phyloP scores from a whole-genome alignment of 331 rosid genomes.

The Ulmus americana region DNA sequence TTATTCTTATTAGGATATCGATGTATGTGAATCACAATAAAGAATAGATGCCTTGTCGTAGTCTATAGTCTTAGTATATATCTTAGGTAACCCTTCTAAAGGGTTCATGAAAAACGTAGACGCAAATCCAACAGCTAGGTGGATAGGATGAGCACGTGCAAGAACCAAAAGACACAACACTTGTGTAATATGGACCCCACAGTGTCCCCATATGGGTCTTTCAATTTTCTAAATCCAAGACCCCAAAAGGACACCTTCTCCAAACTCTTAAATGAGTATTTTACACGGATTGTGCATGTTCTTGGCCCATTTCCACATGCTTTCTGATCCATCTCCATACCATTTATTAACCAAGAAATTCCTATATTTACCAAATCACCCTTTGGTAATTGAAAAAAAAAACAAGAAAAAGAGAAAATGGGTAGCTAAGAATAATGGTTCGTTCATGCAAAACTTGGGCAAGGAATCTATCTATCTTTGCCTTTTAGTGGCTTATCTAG shows the following conservation, averaged over 20 bases:
- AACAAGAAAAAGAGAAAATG: slow-evolving; percentile 20
- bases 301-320: slow-evolving; percentile 53
- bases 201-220: slow-evolving; percentile 22
- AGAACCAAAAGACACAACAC: slow-evolving; percentile 18
- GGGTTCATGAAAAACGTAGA: slow-evolving; percentile 8
- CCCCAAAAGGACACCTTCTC: slow-evolving; percentile 21
- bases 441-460: slow-evolving; percentile 4
- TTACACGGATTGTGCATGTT: slow-evolving; percentile 47
- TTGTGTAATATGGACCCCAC: slow-evolving; percentile 24
- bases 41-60: slow-evolving; percentile 23
- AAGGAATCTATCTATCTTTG: slow-evolving; percentile 34
- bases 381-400: slow-evolving; percentile 13
- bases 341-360: slow-evolving; percentile 14
- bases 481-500: slow-evolving; percentile 21
- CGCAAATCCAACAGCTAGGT: slow-evolving; percentile 14
- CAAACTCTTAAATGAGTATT: slow-evolving; percentile 30
- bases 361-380: slow-evolving; percentile 32
- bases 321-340: slow-evolving; percentile 41
- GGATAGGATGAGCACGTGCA: slow-evolving; percentile 40
- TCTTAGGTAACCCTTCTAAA: slow-evolving; percentile 14
- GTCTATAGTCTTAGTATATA: slow-evolving; percentile 22
- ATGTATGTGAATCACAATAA: not conserved
- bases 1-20: too few species aligned
- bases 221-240: slow-evolving; percentile 22
- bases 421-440: slow-evolving; percentile 17